Percentiles rank a stretch among this genome's conserved stretches.
These are phyloP conservation scores for Acanthamoeba lenticulata DNA, from an alignment of 208 protist species.

Conservation along the genomic window DNA sequence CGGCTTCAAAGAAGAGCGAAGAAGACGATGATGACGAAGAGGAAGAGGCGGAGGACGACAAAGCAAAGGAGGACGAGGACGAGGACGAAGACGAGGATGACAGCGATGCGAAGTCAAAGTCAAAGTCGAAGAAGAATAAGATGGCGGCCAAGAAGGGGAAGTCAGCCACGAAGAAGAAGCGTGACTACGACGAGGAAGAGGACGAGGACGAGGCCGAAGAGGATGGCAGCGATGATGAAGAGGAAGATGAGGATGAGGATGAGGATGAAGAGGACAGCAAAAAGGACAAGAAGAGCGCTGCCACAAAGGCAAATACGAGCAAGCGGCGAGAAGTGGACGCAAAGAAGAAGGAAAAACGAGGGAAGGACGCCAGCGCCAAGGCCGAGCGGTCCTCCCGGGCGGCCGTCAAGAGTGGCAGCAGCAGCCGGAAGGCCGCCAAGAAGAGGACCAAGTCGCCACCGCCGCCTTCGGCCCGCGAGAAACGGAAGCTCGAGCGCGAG, in stretches of 20 bases:
- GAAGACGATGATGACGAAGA: background rate
- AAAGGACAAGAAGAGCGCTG: background rate
- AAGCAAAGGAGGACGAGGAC: background rate
- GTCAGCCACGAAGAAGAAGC: background rate
- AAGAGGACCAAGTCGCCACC: background rate
- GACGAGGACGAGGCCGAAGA: background rate
- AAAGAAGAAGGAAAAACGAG: background rate
- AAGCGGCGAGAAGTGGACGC: background rate
- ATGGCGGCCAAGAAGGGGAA: background rate
- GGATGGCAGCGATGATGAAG: background rate
- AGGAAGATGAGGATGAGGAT: background rate
- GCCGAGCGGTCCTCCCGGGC: too few relatives aligned
- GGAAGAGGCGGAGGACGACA: background rate
- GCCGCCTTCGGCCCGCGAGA: background rate
- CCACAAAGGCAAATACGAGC: background rate
- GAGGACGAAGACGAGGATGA: background rate
- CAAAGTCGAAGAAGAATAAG: background rate
- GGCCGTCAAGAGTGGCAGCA: too few relatives aligned
- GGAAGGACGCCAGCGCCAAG: background rate
- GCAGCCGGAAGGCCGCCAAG: too few relatives aligned
- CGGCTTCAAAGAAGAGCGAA: background rate
- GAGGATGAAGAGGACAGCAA: background rate
- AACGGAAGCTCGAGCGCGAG: background rate
- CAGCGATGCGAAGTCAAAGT: background rate
- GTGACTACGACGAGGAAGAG: background rate